Base-by-base conservation (phyloP, 2,329 filamentous ascomycete species). In the Penicillium nordicum region DNA sequence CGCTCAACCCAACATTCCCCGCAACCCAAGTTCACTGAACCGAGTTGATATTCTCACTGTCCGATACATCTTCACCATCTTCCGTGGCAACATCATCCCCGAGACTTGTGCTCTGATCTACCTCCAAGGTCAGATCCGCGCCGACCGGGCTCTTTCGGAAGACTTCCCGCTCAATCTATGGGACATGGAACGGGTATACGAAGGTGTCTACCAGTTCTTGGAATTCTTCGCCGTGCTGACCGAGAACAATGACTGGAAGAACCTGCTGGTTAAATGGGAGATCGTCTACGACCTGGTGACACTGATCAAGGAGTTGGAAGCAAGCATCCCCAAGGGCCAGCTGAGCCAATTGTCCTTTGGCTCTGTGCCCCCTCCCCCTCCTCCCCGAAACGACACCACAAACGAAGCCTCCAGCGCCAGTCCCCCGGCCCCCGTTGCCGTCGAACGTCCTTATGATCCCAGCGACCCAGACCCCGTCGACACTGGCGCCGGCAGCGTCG, bases 121-220 rank as follows among this genome's bases (percentile, higher is more conserved):
- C 68, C 82, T 96, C 3, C 93, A 97, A 76, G 90, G 90, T 16
- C 89, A 96, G 69, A 96, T 97, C 34, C 87, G 90, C 41, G 86
- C 88, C 40, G 86, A 88, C 32, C 82, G 86, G 55, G 85, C 88
- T 16, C 84, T 93, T 58, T 86, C 90, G 0, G 86, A 90, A 59
- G 92, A 97, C 67, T 97, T 97, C 67, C 93, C 93, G 0, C 86
- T 97, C 1, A 95, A 97, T 67, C 83, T 92, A 45, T 97, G 93
- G 93, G 93, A 97, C 67, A 96, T 97, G 88, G 93, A 97, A 72
- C 86, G 93, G 14, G 93, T 95, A 57, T 96, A 96, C 72, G 93
- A 97, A 68, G 93, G 93, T 0, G 85, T 97, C 1, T 91, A 92
- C 50, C 92, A 97, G 72, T 96, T 96, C 69, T 84, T 97, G 1